Evolutionary conservation across 163 green algal species (phyloP).

Genomic region (Scenedesmus sp.): DNA sequence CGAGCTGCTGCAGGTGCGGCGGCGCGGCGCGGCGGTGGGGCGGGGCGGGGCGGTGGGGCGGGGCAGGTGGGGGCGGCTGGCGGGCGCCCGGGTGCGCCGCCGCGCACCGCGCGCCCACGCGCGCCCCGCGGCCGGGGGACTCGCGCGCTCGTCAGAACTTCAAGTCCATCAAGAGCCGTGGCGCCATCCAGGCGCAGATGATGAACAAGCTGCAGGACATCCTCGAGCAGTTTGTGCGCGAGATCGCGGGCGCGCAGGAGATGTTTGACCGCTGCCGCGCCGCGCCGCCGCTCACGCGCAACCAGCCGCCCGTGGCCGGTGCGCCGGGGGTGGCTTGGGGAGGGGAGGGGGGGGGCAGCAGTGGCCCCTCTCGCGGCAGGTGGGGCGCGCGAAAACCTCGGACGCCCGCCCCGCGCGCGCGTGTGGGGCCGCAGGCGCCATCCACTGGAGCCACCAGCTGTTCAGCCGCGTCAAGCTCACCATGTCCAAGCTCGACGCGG

Average conservation of each 20-base stretch:
- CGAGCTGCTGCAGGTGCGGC: conserved; percentile 80
- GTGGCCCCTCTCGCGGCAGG: no score
- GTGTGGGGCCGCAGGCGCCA: conserved; percentile 62
- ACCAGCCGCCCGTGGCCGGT: conserved; percentile 77
- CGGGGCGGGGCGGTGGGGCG: no score
- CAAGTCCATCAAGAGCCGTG: conserved; percentile 83
- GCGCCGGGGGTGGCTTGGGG: no score
- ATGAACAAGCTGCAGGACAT: conserved; percentile 92
- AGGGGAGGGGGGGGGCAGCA: no score
- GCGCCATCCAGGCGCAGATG: conserved; percentile 87
- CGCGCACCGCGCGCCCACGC: no score
- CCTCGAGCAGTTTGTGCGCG: conserved; percentile 84
- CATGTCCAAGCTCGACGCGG: conserved; percentile 76
- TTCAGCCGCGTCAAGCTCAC: conserved; percentile 86
- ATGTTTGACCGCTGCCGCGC: conserved; percentile 78
- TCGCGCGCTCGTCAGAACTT: conserved; percentile 83
- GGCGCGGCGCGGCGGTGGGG: no score
- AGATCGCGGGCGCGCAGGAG: conserved; percentile 76
- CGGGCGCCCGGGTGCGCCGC: no score
- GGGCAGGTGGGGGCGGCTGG: no score
- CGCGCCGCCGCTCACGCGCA: conserved; percentile 78
- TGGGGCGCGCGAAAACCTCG: no score
- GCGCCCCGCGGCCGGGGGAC: no score
- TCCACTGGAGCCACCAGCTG: conserved; percentile 87
- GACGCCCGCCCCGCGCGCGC: no score